Percentiles rank a stretch among this genome's conserved stretches.
These are phyloP conservation scores for Peronospora destructor DNA, from an alignment of 352 stramenopile genomes.

Conservation along the genomic window DNA sequence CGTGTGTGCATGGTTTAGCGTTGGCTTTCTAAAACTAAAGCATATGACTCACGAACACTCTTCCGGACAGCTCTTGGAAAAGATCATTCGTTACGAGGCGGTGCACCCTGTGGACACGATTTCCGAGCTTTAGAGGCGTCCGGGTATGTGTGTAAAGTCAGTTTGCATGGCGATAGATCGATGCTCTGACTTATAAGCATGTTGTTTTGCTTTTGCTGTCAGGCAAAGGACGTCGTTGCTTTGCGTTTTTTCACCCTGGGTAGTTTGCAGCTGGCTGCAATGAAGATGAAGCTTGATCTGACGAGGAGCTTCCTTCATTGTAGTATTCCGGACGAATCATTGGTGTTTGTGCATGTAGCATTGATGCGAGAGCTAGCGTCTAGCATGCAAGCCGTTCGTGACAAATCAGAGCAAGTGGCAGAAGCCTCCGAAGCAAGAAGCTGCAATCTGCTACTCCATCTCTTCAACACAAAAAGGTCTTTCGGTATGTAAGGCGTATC, in stretches of 20 bases:
- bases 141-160: constrained; percentile 38
- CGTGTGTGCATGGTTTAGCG: constrained; percentile 78
- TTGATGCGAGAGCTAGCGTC: constrained; percentile 84
- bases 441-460: constrained; percentile 96
- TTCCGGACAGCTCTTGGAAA: constrained; percentile 88
- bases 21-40: constrained; percentile 86
- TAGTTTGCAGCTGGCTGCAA: constrained; percentile 7
- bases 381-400: constrained; percentile 89
- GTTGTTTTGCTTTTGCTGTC: background rate
- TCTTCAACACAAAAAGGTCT: constrained; percentile 88
- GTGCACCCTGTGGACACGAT: constrained; percentile 92
- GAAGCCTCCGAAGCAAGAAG: constrained; percentile 51
- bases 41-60: constrained; percentile 92
- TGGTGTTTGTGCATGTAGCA: constrained; percentile 94
- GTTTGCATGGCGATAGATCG: background rate
- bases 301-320: background rate
- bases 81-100: constrained; percentile 92
- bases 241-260: constrained; percentile 92
- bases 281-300: constrained; percentile 1
- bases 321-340: constrained; percentile 82
- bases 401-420: constrained; percentile 57
- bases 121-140: constrained; percentile 87
- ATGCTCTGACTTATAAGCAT: background rate
- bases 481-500: constrained; percentile 30
- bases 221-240: constrained; percentile 82